Evolutionary conservation across 257 asterid species (phyloP).

Genomic region (Solanum verrucosum): DNA sequence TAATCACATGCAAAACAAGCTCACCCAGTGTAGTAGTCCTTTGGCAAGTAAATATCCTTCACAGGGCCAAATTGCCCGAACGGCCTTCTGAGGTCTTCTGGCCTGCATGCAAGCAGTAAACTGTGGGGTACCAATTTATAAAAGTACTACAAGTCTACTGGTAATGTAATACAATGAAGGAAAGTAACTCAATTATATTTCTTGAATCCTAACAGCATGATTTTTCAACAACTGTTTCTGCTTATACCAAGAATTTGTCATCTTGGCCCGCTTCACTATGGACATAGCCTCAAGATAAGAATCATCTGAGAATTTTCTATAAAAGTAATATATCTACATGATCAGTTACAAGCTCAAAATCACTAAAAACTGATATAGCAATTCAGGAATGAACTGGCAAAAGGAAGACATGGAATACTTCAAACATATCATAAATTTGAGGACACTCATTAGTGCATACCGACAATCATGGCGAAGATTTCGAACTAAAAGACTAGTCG

Average conservation of each 20-base stretch:
- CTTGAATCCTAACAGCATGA: neutral
- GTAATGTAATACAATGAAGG: neutral
- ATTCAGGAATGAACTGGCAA: neutral
- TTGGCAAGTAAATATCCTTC: slow-evolving; percentile 18
- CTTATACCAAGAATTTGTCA: neutral
- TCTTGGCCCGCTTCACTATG: too few relatives aligned
- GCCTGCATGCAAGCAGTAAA: neutral
- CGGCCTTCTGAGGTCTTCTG: slow-evolving; percentile 16
- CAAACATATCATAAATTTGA: neutral
- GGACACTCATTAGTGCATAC: slow-evolving; percentile 8
- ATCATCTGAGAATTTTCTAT: neutral
- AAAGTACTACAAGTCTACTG: neutral
- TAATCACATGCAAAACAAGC: slow-evolving; percentile 16
- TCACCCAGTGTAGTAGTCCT: slow-evolving; percentile 40
- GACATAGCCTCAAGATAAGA: neutral
- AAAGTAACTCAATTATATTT: neutral
- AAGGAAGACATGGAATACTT: neutral
- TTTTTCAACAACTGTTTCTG: neutral
- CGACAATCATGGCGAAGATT: slow-evolving; percentile 93
- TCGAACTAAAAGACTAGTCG: slow-evolving; percentile 89
- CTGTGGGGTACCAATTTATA: neutral
- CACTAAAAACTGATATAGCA: neutral
- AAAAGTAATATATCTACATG: neutral
- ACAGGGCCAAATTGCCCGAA: slow-evolving; percentile 17
- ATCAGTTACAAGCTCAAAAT: neutral